Base-by-base conservation (phyloP, 2,329 filamentous ascomycete species). In the Fusarium multiceps region DNA sequence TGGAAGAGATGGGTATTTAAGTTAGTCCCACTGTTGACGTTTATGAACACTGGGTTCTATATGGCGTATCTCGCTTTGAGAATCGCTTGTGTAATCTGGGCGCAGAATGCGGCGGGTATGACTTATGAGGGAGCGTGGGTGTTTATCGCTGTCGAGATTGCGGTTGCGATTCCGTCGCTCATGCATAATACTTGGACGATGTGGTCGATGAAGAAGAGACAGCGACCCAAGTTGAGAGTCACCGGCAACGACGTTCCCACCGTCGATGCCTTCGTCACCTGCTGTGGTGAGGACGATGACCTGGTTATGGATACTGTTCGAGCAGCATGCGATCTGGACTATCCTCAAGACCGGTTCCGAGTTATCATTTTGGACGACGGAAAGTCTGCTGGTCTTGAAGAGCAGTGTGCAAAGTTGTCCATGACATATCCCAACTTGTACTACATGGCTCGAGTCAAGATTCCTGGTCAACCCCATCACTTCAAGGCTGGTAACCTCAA, bases 401-500 rank as follows among this genome's bases (percentile, higher is more conserved):
- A 74, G 4, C 78, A 78, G 3, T 73, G 86, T 25, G 72, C 78
- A 6, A 75, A 79, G 32, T 68, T 85, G 23, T 77, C 77, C 46
- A 66, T 76, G 30, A 78, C 77, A 11, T 85, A 82, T 58, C 80
- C 81, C 16, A 87, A 89, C 61, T 74, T 88, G 10, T 82, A 80
- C 68, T 89, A 89, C 76, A 82, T 85, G 73, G 82, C 86, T 3
- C 84, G 86, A 18, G 78, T 81, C 37, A 85, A 86, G 77, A 78
- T 80, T 46, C 82, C 82, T 6, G 83, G 83, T 10, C 78, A 82
- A 34, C 83, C 84, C 3, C 82, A 87, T 70, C 85, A 88, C 74
- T 90, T 88, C 81, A 90, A 90, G 80, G 87, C 88, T 2, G 88
- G 88, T 53, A 90, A 90, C 74, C 79, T 90, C 55, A 90, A 89